Evolutionary conservation across 768 basidiomycete species (phyloP), one percentile per base, ranked within the genome.

Genomic region (Rhizopogon sp.): DNA sequence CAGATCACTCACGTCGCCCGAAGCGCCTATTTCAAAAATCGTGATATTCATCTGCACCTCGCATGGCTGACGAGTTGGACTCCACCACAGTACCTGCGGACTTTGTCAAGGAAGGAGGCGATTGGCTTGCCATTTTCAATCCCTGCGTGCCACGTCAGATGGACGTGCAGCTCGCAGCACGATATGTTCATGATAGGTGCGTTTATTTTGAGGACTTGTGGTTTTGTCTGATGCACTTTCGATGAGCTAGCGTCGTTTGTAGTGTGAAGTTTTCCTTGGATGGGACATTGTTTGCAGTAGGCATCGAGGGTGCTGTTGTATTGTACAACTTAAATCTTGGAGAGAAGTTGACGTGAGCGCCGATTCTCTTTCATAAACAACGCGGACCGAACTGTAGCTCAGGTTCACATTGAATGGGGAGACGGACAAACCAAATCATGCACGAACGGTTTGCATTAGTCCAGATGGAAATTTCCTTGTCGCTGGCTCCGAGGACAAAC

Each of bases 181-280:
- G 47, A 14, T 49, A 49, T 20, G 14, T 49, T 16, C 47, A 49
- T 37, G 47, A 49, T 5, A 29, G 47, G 47, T 49, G 47, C 35
- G 47, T 49, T 25, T 37, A 8, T 52, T 49, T 37, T 35, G 54
- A 49, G 39, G 20, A 17, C 52, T 41, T 16, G 28, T 55, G 16
- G 14, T n/a, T 40, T 55, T 22, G 37, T 37, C 47, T 49, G 33
- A 49, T 16, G 22, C 25, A 14, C 28, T 20, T 51, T 43, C 28
- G 10, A 25, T 46, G 31, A 13, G 22, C 56, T 59, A 88, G 87
- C 56, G 88, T 89, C 22, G 87, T 89, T 8, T 91, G 95, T 63
- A 97, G 94, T 64, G 93, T 97, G 28, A 82, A 89, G 56, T 96
- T 97, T 73, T 96, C 93, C 50, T 90, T 92, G 13, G 94, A 98